Conservation (phyloP, 2,329 filamentous ascomycete genomes). For the Exophiala xenobiotica region DNA sequence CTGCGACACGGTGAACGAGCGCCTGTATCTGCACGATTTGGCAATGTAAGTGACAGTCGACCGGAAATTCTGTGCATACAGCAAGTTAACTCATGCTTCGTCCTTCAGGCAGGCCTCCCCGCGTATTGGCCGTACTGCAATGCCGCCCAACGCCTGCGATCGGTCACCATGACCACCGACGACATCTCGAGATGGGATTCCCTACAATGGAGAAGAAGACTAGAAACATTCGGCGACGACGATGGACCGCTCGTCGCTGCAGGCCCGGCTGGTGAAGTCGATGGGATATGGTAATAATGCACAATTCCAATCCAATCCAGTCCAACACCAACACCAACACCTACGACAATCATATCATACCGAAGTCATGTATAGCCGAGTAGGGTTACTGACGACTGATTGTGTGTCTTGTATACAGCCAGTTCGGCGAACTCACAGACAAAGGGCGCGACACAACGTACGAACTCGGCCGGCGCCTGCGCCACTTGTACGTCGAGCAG, state of each 20-base stretch:
- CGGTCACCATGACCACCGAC: constrained; percentile 57
- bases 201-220: constrained; percentile 65
- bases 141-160: constrained; percentile 68
- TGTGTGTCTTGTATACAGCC: constrained; percentile 34
- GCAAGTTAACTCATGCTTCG: constrained; percentile 18
- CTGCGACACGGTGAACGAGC: constrained; percentile 63
- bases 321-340: not conserved
- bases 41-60: constrained; percentile 62
- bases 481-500: constrained; percentile 72
- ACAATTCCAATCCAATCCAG: not conserved
- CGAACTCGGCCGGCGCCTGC: constrained; percentile 65
- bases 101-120: constrained; percentile 47
- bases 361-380: no score
- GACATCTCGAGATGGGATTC: constrained; percentile 57
- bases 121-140: constrained; percentile 87
- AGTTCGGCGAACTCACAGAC: constrained; percentile 69
- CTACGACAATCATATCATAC: no score
- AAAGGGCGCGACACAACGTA: constrained; percentile 70
- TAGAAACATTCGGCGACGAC: constrained; percentile 76
- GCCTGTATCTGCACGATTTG: constrained; percentile 83
- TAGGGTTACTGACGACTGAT: no score
- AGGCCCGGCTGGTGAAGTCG: constrained; percentile 68
- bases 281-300: constrained; percentile 74
- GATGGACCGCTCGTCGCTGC: constrained; percentile 69
- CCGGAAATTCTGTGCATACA: no score